A percentile compares a stretch with the other conserved stretches of the same genome.
phyloP scores from a whole-genome alignment of 306 rosid species.

The Castanospermum australe region DNA sequence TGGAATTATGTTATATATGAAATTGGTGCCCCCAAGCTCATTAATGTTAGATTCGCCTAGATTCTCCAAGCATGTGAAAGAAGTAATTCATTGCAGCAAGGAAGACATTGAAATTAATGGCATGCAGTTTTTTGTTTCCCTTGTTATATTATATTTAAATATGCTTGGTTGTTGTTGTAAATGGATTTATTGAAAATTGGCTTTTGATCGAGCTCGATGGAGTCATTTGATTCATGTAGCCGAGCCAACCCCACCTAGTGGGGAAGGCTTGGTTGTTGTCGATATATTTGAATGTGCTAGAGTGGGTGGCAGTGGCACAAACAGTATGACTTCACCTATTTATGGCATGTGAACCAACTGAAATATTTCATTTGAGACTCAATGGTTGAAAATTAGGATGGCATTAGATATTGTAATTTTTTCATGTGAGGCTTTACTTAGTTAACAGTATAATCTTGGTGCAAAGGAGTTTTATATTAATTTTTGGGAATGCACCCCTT shows the following conservation, averaged over 20 bases:
- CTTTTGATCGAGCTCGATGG: too few relatives aligned
- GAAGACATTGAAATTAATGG: neutral
- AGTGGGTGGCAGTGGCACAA: neutral
- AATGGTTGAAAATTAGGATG: neutral
- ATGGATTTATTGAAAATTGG: too few relatives aligned
- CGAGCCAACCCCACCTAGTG: too few relatives aligned
- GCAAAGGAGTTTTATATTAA: neutral
- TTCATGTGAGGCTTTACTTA: neutral
- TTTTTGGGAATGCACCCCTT: neutral
- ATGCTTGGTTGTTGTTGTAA: too few relatives aligned
- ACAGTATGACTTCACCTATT: neutral
- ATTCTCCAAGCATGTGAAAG: neutral
- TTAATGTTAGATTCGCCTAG: neutral
- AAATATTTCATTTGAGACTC: neutral
- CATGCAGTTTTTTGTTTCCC: neutral
- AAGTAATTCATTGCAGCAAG: neutral
- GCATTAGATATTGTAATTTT: neutral
- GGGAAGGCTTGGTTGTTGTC: too few relatives aligned
- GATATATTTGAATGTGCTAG: neutral
- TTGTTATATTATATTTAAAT: neutral
- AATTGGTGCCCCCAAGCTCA: neutral
- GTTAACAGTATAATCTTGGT: neutral
- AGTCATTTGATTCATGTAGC: too few relatives aligned
- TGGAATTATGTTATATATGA: neutral
- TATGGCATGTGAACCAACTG: neutral